These are phyloP conservation scores for Solanum lycopersicoides DNA, from an alignment of 257 asterid species.

Conservation along the genomic window DNA sequence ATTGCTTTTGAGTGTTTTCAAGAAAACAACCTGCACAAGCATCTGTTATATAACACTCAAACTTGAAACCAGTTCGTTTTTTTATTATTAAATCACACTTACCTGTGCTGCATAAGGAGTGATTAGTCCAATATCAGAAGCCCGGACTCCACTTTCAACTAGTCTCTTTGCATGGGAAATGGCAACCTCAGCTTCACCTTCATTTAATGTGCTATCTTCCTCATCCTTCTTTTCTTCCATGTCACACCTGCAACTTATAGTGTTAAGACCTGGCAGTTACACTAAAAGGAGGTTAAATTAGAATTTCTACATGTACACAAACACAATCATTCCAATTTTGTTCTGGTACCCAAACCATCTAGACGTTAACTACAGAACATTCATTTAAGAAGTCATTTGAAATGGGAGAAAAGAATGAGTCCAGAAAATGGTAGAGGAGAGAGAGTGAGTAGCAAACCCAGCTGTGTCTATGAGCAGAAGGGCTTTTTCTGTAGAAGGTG, in stretches of 20 bases:
- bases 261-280: neutral
- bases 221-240: constrained; percentile 98
- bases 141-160: constrained; percentile 72
- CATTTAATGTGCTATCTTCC: constrained; percentile 86
- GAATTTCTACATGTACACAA: neutral
- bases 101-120: constrained; percentile 98
- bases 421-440: neutral
- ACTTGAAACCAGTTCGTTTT: neutral
- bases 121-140: constrained; percentile 77
- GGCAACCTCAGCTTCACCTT: constrained; percentile 92
- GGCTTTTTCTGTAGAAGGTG: constrained; percentile 73
- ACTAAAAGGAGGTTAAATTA: neutral
- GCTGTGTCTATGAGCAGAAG: constrained; percentile 89
- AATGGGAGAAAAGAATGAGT: neutral
- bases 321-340: neutral
- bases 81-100: neutral
- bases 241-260: constrained; percentile 53
- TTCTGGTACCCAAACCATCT: neutral
- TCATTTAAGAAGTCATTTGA: neutral
- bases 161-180: constrained; percentile 87
- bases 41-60: neutral
- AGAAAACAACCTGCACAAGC: constrained; percentile 55
- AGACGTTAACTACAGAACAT: neutral
- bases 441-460: constrained; percentile 44
- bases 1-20: constrained; percentile 69